phyloP scores from a whole-genome alignment of 768 basidiomycete genomes.

The Tulasnella sp. region DNA sequence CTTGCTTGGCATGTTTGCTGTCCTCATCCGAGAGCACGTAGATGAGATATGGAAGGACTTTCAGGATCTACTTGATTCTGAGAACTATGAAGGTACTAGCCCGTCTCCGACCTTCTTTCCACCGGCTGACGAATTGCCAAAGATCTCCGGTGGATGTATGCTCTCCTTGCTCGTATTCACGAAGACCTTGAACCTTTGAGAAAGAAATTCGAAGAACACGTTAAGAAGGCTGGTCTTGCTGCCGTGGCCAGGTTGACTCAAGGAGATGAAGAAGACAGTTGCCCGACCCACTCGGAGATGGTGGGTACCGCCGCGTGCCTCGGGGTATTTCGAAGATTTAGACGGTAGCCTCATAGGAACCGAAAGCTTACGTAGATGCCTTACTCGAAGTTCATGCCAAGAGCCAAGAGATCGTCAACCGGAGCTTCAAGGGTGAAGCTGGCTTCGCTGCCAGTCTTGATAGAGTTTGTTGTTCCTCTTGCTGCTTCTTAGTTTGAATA shows the following conservation, averaged over 20 bases:
- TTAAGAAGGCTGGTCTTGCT: conserved; percentile 81
- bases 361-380: conserved; percentile 92
- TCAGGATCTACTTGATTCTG: conserved; percentile 82
- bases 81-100: conserved; percentile 68
- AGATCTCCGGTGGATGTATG: conserved; percentile 94
- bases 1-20: conserved; percentile 59
- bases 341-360: conserved; percentile 49
- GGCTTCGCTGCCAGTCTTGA: conserved; percentile 92
- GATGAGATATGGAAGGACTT: conserved; percentile 90
- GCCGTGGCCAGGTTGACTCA: conserved; percentile 70
- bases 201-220: conserved; percentile 91
- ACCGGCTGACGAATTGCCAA: neutral
- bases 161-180: conserved; percentile 85
- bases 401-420: conserved; percentile 81
- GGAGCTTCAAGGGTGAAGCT: conserved; percentile 87
- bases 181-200: conserved; percentile 88
- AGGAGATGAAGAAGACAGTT: conserved; percentile 48
- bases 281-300: conserved; percentile 52
- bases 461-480: conserved; percentile 38
- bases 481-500: neutral
- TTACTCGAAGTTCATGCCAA: conserved; percentile 87
- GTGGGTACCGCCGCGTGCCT: conserved; percentile 38
- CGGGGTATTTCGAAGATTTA: neutral
- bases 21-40: conserved; percentile 83
- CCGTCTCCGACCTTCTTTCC: neutral